Evolutionary conservation across 176 grass and related monocot genomes (phyloP).

Genomic region (Eragrostis nindensis): DNA sequence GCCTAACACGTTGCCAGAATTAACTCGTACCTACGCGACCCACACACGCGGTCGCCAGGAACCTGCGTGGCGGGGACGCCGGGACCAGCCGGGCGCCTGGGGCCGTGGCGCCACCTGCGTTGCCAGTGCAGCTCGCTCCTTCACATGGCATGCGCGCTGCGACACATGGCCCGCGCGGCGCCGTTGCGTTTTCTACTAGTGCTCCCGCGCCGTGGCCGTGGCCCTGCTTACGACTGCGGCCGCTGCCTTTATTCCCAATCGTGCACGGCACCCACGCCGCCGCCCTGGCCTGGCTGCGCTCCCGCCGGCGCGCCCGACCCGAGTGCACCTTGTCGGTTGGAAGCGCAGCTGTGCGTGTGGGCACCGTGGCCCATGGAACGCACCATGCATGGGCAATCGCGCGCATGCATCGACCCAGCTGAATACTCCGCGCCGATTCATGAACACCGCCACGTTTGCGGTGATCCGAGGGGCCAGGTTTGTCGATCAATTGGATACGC

Average conservation of each 20-base stretch:
- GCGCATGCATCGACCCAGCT: no score
- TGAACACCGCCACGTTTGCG: no score
- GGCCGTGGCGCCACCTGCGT: neutral
- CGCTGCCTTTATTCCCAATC: neutral
- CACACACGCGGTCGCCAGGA: no score
- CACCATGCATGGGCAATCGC: no score
- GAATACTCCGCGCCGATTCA: no score
- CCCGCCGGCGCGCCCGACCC: neutral
- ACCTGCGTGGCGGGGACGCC: neutral
- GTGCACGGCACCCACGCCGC: neutral
- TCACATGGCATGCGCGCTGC: neutral
- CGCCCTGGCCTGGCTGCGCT: neutral
- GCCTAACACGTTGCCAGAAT: slow-evolving; percentile 25
- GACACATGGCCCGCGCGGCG: neutral
- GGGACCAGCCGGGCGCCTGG: neutral
- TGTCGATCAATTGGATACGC: no score
- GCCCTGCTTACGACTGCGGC: neutral
- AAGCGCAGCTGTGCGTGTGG: neutral
- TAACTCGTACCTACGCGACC: neutral
- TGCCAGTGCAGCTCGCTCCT: neutral
- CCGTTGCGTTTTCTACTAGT: neutral
- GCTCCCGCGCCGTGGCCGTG: neutral
- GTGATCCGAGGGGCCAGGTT: no score
- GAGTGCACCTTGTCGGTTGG: slow-evolving; percentile 18
- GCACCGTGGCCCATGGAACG: neutral